These are phyloP conservation scores for Sphaerobolus stellatus DNA, from an alignment of 1,284 basidiomycete genomes.

Conservation along the genomic window DNA sequence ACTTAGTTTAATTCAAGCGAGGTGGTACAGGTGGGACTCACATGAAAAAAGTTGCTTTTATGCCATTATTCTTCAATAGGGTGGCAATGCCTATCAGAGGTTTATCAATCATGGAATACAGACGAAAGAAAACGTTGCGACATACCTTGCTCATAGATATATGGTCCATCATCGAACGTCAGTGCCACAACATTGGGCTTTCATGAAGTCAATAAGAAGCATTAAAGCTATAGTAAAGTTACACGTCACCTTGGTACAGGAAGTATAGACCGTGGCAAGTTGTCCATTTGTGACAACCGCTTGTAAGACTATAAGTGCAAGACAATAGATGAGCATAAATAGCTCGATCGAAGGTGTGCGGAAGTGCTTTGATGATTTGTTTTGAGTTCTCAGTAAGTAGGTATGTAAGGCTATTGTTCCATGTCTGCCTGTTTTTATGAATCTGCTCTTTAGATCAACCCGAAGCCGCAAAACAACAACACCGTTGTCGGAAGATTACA, in stretches of 20 bases:
- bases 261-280: not conserved
- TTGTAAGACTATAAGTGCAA: too few relatives aligned
- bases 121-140: not conserved
- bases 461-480: too few relatives aligned
- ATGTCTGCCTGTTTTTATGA: too few relatives aligned
- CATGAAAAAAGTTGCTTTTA: slow-evolving; percentile 47
- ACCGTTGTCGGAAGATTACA: too few relatives aligned
- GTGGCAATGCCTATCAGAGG: slow-evolving; percentile 1
- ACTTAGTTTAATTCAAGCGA: not conserved
- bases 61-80: slow-evolving; percentile 20
- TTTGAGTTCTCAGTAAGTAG: too few relatives aligned
- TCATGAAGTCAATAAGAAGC: not conserved
- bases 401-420: too few relatives aligned
- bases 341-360: too few relatives aligned
- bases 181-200: slow-evolving; percentile 9
- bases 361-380: too few relatives aligned
- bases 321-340: too few relatives aligned
- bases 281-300: too few relatives aligned
- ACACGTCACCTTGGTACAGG: not conserved
- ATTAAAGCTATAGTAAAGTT: too few relatives aligned
- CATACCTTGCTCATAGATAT: slow-evolving; percentile 8
- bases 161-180: slow-evolving; percentile 8
- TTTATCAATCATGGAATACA: not conserved
- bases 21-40: slow-evolving; percentile 22
- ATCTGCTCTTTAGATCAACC: too few relatives aligned